phyloP scores from a whole-genome alignment of 176 grass and related monocot genomes.

The Oryza brachyantha region DNA sequence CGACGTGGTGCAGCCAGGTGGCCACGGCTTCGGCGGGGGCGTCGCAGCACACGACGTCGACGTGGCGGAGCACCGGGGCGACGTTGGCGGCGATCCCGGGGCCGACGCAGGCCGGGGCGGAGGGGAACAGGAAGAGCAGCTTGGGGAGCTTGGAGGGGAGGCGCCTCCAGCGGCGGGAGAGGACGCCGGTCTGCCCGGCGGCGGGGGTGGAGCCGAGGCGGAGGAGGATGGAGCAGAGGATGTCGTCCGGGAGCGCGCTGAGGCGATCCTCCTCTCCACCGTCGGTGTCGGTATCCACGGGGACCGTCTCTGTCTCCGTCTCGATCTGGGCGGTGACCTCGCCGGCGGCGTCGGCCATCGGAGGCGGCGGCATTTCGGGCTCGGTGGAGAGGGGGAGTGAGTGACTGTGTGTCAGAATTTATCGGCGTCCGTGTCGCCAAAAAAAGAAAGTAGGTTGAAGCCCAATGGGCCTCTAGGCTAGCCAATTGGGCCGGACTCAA shows the following conservation, averaged over 20 bases:
- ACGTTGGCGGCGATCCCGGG: background rate
- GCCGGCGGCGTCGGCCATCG: no score
- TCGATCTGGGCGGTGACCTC: no score
- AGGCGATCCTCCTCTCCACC: background rate
- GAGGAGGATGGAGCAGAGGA: slow-evolving; percentile 18
- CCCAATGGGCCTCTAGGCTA: background rate
- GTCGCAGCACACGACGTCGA: slow-evolving; percentile 10
- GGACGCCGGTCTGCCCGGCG: slow-evolving; percentile 20
- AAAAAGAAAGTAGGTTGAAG: background rate
- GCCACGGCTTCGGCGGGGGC: background rate
- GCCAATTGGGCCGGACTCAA: background rate
- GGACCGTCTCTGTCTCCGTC: no score
- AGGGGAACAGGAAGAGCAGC: slow-evolving; percentile 20
- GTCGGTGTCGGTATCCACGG: background rate
- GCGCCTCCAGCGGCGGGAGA: slow-evolving; percentile 18
- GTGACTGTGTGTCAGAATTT: background rate
- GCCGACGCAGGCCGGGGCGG: background rate
- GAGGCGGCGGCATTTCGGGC: no score
- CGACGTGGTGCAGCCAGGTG: slow-evolving; percentile 13
- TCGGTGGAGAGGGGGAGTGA: no score
- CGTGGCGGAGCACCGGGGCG: background rate
- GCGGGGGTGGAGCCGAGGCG: slow-evolving; percentile 13
- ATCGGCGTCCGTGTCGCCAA: background rate
- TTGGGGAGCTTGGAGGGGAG: slow-evolving; percentile 12
- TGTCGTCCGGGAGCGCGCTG: background rate